phyloP scores from a whole-genome alignment of 2,329 filamentous ascomycete genomes.

The Diaporthe citriasiana region DNA sequence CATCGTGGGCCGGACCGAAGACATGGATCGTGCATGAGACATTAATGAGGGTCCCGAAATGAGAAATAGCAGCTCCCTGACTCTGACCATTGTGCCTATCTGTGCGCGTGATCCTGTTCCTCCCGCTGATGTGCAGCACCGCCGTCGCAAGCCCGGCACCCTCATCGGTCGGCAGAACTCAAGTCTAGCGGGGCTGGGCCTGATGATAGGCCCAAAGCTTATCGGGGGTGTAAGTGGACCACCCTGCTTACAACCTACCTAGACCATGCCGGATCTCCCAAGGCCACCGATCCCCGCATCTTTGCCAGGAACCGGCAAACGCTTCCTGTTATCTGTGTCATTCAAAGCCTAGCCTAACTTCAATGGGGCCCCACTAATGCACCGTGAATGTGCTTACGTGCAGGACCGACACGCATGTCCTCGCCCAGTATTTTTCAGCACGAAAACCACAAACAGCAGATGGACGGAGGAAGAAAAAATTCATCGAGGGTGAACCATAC shows the following conservation, averaged over 20 bases:
- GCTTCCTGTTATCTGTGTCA: background rate
- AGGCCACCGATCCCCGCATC: background rate
- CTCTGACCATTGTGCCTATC: constrained; percentile 21
- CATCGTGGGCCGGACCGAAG: constrained; percentile 20
- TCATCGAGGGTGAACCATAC: background rate
- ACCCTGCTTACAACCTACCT: background rate
- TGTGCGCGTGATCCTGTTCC: background rate
- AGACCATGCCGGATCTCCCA: background rate
- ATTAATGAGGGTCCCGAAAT: constrained; percentile 15
- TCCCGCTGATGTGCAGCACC: background rate
- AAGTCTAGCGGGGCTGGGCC: background rate
- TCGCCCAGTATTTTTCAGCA: background rate
- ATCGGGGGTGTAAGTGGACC: background rate
- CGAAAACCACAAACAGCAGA: background rate
- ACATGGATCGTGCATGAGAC: constrained; percentile 26
- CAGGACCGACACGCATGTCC: background rate
- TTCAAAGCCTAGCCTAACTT: background rate
- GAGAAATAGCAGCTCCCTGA: constrained; percentile 1
- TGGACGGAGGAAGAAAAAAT: background rate
- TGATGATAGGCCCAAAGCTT: constrained; percentile 16
- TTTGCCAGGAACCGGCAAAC: constrained; percentile 22
- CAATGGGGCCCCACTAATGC: constrained; percentile 8
- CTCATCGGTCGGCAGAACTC: background rate
- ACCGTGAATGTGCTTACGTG: background rate
- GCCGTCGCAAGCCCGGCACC: background rate